A percentile compares a stretch with the other conserved stretches of the same genome.
Evolutionary conservation across 2,329 filamentous ascomycete species (phyloP).

Genomic region (Fusarium brachygibbosum): DNA sequence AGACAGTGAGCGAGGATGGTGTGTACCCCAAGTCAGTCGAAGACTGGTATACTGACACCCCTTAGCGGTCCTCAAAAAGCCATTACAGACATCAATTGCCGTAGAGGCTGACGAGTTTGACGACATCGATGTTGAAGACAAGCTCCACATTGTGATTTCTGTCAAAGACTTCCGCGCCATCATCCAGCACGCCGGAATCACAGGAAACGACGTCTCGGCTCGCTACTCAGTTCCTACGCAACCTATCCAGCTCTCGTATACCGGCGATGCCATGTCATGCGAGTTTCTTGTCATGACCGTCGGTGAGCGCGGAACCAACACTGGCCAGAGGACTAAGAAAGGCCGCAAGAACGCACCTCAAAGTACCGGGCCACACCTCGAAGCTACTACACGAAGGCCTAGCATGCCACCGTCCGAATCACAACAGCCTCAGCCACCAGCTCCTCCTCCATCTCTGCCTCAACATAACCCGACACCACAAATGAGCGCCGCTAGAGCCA

Average conservation of each 20-base stretch:
- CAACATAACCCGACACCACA: constrained; percentile 53
- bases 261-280: constrained; percentile 75
- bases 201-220: constrained; percentile 75
- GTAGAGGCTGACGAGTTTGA: constrained; percentile 83
- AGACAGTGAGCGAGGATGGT: constrained; percentile 74
- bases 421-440: constrained; percentile 42
- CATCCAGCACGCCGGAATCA: constrained; percentile 78
- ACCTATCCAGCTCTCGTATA: constrained; percentile 80
- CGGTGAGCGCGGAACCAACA: constrained; percentile 71
- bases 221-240: constrained; percentile 78
- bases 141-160: constrained; percentile 82
- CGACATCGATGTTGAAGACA: constrained; percentile 78
- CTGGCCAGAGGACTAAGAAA: constrained; percentile 63
- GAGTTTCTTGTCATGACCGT: constrained; percentile 88
- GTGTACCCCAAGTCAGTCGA: constrained; percentile 21
- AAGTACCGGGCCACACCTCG: constrained; percentile 58
- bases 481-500: constrained; percentile 53
- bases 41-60: constrained; percentile 22
- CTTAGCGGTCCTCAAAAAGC: constrained; percentile 81
- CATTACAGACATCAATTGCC: constrained; percentile 82
- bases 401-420: constrained; percentile 57
- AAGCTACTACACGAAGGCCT: constrained; percentile 62
- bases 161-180: constrained; percentile 88
- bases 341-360: constrained; percentile 57
- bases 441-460: constrained; percentile 47